phyloP scores from a whole-genome alignment of 768 basidiomycete species.

The Hypholoma fasciculare region DNA sequence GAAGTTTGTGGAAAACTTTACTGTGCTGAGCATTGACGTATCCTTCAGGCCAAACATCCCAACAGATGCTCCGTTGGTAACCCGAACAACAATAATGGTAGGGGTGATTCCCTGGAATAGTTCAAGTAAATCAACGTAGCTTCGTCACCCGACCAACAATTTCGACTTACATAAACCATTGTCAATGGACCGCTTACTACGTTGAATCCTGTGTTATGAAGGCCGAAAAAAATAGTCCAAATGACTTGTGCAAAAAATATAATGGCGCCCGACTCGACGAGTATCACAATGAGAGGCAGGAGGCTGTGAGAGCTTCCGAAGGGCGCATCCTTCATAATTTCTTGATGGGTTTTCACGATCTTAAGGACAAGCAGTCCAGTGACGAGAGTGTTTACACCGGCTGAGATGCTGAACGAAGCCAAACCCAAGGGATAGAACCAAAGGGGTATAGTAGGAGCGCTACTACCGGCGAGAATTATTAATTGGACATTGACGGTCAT shows the following conservation, averaged over 20 bases:
- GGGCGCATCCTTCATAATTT: not conserved
- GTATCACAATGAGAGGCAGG: not conserved
- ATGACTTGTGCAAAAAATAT: constrained; percentile 3
- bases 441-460: not conserved
- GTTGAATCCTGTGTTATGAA: not conserved
- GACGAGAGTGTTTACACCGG: constrained; percentile 3
- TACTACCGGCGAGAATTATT: not conserved
- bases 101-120: constrained; percentile 3
- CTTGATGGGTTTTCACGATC: not conserved
- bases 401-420: constrained; percentile 5
- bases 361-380: constrained; percentile 6
- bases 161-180: not conserved
- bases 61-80: not conserved
- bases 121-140: not conserved
- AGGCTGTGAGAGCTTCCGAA: not conserved
- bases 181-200: not conserved
- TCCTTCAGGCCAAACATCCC: not conserved
- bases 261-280: constrained; percentile 3
- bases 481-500: not conserved
- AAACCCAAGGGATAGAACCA: constrained; percentile 4
- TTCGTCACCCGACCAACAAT: not conserved
- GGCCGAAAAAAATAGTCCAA: constrained; percentile 3
- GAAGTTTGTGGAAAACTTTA: no score
- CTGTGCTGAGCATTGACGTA: no score
- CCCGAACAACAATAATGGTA: constrained; percentile 5